A percentile compares a stretch with the other conserved stretches of the same genome.
Conservation (phyloP, 1,284 basidiomycete genomes). For the Wolfiporia cocos region DNA sequence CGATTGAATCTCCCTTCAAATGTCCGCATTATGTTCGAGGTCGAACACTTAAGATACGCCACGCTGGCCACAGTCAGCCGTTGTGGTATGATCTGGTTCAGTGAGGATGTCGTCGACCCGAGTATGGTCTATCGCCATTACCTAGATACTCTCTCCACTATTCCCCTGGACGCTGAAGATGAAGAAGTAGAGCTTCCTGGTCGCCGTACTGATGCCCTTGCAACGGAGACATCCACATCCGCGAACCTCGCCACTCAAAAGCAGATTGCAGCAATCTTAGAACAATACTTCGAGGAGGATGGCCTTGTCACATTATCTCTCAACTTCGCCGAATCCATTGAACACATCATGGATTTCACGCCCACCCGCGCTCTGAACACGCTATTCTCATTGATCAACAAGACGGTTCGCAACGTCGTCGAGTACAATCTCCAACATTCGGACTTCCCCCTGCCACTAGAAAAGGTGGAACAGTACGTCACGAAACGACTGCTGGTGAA, state of each 20-base stretch:
- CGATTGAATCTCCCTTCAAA: conserved; percentile 96
- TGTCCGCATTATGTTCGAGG: conserved; percentile 99
- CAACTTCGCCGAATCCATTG: conserved; percentile 73
- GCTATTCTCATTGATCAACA: conserved; percentile 96
- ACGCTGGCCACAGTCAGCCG: conserved; percentile 99
- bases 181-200: conserved; percentile 72
- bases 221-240: conserved; percentile 47
- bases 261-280: conserved; percentile 72
- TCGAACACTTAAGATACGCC: conserved; percentile 96
- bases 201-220: conserved; percentile 49
- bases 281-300: conserved; percentile 78
- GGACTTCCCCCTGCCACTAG: conserved; percentile 86
- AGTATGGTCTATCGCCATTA: conserved; percentile 92
- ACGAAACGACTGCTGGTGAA: conserved; percentile 88
- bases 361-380: conserved; percentile 88
- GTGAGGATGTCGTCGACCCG: conserved; percentile 89
- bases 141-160: conserved; percentile 69
- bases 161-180: conserved; percentile 87
- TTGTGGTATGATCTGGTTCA: conserved; percentile 99
- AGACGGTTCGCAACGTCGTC: conserved; percentile 88
- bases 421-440: conserved; percentile 94
- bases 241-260: conserved; percentile 76
- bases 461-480: conserved; percentile 88
- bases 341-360: conserved; percentile 99
- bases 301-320: conserved; percentile 82